These are phyloP conservation scores for Monosporascus sp. DNA, from an alignment of 2,329 filamentous ascomycete genomes.

Conservation along the genomic window DNA sequence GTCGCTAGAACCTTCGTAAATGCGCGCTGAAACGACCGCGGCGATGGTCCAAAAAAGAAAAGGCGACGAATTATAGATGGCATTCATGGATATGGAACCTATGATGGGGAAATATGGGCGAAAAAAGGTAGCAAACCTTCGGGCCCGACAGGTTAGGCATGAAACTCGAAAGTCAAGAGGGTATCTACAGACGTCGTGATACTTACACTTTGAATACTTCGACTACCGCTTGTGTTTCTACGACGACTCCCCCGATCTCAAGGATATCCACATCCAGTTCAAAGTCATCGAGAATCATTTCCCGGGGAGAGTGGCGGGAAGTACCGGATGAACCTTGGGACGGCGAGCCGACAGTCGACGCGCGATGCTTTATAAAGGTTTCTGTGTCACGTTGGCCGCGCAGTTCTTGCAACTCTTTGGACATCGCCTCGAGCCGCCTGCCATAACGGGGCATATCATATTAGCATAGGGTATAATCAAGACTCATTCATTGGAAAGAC, in stretches of 20 bases:
- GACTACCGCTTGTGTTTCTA: slow-evolving; percentile 13
- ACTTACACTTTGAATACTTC: slow-evolving; percentile 20
- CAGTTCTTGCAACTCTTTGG: slow-evolving; percentile 26
- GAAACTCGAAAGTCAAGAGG: neutral
- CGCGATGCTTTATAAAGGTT: slow-evolving; percentile 5
- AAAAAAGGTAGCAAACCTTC: slow-evolving; percentile 19
- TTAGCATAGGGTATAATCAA: neutral
- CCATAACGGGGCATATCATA: neutral
- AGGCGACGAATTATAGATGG: slow-evolving; percentile 17
- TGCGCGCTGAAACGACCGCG: slow-evolving; percentile 14
- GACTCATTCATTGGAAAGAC: neutral
- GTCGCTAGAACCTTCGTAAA: slow-evolving; percentile 9
- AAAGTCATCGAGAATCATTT: slow-evolving; percentile 15
- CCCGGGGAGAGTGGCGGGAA: slow-evolving; percentile 6
- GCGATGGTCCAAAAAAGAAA: slow-evolving; percentile 28
- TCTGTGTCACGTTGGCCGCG: slow-evolving; percentile 17
- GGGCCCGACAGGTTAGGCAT: neutral
- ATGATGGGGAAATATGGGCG: slow-evolving; percentile 24
- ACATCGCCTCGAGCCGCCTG: slow-evolving; percentile 27
- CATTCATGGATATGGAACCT: slow-evolving; percentile 18
- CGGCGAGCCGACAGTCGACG: slow-evolving; percentile 14
- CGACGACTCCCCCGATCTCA: slow-evolving; percentile 10
- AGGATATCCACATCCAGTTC: slow-evolving; percentile 16
- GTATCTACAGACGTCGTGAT: neutral
- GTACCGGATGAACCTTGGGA: slow-evolving; percentile 13